Conservation (phyloP, 1,284 basidiomycete species). For the Ustilago loliicola region DNA sequence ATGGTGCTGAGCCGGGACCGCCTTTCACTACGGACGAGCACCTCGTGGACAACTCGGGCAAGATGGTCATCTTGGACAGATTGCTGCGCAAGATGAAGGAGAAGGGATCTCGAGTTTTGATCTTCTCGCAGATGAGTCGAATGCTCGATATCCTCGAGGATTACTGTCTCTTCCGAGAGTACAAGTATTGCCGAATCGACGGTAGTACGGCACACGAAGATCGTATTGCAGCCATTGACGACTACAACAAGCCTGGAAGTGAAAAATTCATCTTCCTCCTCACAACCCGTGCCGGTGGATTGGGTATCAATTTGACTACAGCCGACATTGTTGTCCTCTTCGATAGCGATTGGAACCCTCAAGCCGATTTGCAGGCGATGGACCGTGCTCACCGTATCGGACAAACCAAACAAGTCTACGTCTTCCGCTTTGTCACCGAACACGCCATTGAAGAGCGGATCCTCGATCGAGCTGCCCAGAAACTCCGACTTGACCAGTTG, state of each 20-base stretch:
- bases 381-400: constrained; percentile 98
- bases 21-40: constrained; percentile 99
- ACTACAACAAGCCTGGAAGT: constrained; percentile 94
- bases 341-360: constrained; percentile 99
- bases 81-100: constrained; percentile 85
- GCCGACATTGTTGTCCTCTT: constrained; percentile 98
- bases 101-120: constrained; percentile 93
- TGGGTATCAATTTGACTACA: constrained; percentile 96
- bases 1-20: constrained; percentile 84
- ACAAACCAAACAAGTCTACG: constrained; percentile 98
- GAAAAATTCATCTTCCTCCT: constrained; percentile 98
- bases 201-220: constrained; percentile 96
- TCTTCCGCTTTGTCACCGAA: constrained; percentile 97
- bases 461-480: constrained; percentile 92
- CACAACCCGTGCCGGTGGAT: constrained; percentile 96
- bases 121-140: constrained; percentile 99
- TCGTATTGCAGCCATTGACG: constrained; percentile 94
- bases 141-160: constrained; percentile 96
- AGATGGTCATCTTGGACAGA: constrained; percentile 98
- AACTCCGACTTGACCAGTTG: constrained; percentile 95
- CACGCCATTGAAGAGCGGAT: constrained; percentile 97
- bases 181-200: constrained; percentile 93
- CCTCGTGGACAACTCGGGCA: constrained; percentile 91
- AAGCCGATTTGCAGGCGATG: constrained; percentile 99
- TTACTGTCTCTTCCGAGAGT: constrained; percentile 92